Percentiles rank a stretch among this genome's conserved stretches.
phyloP scores from a whole-genome alignment of 345 rosid genomes.

The Acer yangbiense region DNA sequence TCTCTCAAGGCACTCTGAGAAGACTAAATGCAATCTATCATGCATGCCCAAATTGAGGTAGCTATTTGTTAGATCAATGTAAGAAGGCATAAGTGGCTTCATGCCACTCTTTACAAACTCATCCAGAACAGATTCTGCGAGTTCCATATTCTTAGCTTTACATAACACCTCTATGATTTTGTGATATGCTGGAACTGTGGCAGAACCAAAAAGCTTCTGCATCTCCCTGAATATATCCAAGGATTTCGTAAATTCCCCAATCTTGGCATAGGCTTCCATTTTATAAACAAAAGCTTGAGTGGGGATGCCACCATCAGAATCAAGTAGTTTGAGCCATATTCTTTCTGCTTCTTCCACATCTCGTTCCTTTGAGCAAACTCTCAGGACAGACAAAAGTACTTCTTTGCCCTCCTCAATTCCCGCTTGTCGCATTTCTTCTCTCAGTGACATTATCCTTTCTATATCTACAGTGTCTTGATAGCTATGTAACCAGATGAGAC shows the following conservation, averaged over 20 bases:
- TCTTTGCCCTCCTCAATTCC: constrained; percentile 66
- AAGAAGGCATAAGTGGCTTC: constrained; percentile 72
- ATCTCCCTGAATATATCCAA: constrained; percentile 65
- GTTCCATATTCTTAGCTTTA: constrained; percentile 51
- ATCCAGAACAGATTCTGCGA: constrained; percentile 59
- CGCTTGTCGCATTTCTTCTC: constrained; percentile 63
- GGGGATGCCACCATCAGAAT: constrained; percentile 41
- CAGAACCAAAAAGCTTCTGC: constrained; percentile 55
- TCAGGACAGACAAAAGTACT: constrained; percentile 64
- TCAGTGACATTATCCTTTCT: constrained; percentile 50
- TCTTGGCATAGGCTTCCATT: constrained; percentile 75
- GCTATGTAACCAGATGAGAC: constrained; percentile 85
- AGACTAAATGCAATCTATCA: constrained; percentile 53
- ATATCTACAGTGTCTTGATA: constrained; percentile 67
- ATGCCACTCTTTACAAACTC: constrained; percentile 64
- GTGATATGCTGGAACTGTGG: constrained; percentile 67
- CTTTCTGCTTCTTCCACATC: constrained; percentile 64
- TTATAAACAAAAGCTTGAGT: constrained; percentile 74
- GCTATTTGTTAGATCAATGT: constrained; percentile 52
- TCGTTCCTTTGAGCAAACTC: constrained; percentile 75
- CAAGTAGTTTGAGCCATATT: constrained; percentile 60
- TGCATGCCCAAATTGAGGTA: constrained; percentile 58
- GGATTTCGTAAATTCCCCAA: constrained; percentile 50
- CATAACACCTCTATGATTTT: constrained; percentile 69
- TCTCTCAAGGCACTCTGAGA: constrained; percentile 59